Conservation (phyloP, 2,329 filamentous ascomycete species). For the Fusarium sp. region DNA sequence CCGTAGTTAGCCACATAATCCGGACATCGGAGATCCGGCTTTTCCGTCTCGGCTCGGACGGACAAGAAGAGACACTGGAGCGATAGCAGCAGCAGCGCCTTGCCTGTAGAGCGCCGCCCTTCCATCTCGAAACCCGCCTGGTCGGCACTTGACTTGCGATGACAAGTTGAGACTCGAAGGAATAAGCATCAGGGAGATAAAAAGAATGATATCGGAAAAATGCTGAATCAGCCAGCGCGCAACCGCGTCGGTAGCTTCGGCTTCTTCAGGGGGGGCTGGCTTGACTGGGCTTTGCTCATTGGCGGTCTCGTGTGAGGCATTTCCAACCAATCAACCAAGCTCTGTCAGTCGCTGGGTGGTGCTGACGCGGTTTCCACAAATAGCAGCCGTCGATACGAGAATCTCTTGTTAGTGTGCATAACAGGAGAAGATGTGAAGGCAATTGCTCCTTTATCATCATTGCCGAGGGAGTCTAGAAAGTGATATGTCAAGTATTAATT, state of each 20-base stretch:
- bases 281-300: not conserved
- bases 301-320: not conserved
- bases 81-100: conserved; percentile 6
- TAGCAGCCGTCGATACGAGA: not conserved
- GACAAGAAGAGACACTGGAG: conserved; percentile 7
- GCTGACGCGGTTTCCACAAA: not conserved
- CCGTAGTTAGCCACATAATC: conserved; percentile 48
- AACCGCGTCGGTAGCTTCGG: not conserved
- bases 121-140: conserved; percentile 20
- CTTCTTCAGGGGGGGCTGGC: not conserved
- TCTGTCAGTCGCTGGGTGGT: not conserved
- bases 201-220: not conserved
- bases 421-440: not conserved
- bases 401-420: not conserved
- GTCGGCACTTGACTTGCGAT: not conserved
- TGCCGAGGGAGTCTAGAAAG: not conserved
- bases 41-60: conserved; percentile 18
- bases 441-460: not conserved
- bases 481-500: not conserved
- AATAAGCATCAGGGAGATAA: not conserved
- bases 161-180: not conserved
- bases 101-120: conserved; percentile 1
- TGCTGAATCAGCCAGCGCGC: not conserved
- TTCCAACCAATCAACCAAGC: not conserved
- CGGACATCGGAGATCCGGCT: conserved; percentile 34